These are phyloP conservation scores for Prunus mongolica DNA, from an alignment of 306 rosid species.

Conservation along the genomic window DNA sequence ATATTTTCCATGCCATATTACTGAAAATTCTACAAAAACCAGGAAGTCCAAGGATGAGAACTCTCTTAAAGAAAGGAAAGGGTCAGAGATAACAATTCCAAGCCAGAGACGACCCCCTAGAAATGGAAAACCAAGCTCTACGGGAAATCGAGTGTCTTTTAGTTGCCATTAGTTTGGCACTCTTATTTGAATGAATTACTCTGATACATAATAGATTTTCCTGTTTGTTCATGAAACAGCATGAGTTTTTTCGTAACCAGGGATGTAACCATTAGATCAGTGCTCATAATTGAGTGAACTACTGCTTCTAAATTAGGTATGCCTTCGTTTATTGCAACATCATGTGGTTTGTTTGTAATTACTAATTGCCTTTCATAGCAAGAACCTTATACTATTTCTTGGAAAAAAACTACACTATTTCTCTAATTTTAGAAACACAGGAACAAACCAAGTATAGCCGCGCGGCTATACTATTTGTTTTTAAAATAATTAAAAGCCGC, in stretches of 20 bases:
- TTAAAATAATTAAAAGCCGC: too few species aligned
- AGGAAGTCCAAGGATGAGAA: conserved; percentile 34
- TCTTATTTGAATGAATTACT: neutral
- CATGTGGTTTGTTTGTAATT: too few species aligned
- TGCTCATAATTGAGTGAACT: too few species aligned
- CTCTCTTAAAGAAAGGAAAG: conserved; percentile 30
- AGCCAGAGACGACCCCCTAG: conserved; percentile 40
- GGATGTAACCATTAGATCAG: neutral
- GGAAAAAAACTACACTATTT: too few species aligned
- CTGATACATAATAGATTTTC: neutral
- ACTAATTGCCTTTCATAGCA: too few species aligned
- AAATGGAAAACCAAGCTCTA: conserved; percentile 33
- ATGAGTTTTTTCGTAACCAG: neutral
- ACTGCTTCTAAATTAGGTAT: too few species aligned
- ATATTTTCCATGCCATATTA: conserved; percentile 29
- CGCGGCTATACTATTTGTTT: too few species aligned
- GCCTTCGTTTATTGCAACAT: too few species aligned
- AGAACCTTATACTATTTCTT: too few species aligned
- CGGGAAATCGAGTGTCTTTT: conserved; percentile 21
- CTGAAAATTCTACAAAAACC: conserved; percentile 30
- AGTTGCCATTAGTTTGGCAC: neutral
- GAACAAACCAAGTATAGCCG: too few species aligned
- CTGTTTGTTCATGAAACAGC: neutral
- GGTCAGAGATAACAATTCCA: conserved; percentile 26
- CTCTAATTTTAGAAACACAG: accelerated